These are phyloP conservation scores for Thymus mandschuricus DNA, from an alignment of 257 asterid genomes.

Conservation along the genomic window DNA sequence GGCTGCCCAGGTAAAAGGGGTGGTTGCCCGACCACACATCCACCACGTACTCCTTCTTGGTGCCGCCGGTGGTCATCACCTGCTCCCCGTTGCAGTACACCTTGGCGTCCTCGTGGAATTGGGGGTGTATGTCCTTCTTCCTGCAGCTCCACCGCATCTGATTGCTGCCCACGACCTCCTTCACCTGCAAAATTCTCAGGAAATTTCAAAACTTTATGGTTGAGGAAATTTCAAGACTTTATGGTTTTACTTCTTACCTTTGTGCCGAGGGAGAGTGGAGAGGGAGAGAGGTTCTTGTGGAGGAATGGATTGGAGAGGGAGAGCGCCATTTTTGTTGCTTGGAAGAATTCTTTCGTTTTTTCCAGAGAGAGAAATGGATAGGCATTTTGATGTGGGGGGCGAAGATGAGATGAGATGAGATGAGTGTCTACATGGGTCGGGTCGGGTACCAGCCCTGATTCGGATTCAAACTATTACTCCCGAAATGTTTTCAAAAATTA, in stretches of 20 bases:
- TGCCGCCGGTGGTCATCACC: conserved; percentile 95
- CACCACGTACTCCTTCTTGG: conserved; percentile 86
- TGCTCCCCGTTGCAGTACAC: conserved; percentile 93
- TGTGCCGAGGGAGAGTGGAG: conserved; percentile 42
- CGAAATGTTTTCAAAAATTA: too few relatives aligned
- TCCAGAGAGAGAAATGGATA: conserved; percentile 10
- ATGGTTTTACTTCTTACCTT: conserved; percentile 43
- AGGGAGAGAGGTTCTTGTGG: conserved; percentile 46
- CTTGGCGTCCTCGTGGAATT: conserved; percentile 74
- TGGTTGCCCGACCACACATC: conserved; percentile 99
- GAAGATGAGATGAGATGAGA: too few relatives aligned
- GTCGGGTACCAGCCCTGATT: too few relatives aligned
- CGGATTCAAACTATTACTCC: too few relatives aligned
- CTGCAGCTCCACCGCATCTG: conserved; percentile 71
- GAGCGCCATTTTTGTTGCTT: conserved; percentile 56
- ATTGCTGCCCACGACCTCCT: conserved; percentile 52
- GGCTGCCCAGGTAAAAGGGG: conserved; percentile 87
- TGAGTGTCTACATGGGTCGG: too few relatives aligned
- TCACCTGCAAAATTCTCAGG: conserved; percentile 43
- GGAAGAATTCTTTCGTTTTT: not conserved
- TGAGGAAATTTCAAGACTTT: too few relatives aligned
- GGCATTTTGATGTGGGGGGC: too few relatives aligned
- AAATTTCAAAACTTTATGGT: too few relatives aligned
- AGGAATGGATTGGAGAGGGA: conserved; percentile 70
- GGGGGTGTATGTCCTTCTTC: conserved; percentile 90